These are phyloP conservation scores for Trichophyton schoenleinii DNA, from an alignment of 2,329 filamentous ascomycete species.

Conservation along the genomic window DNA sequence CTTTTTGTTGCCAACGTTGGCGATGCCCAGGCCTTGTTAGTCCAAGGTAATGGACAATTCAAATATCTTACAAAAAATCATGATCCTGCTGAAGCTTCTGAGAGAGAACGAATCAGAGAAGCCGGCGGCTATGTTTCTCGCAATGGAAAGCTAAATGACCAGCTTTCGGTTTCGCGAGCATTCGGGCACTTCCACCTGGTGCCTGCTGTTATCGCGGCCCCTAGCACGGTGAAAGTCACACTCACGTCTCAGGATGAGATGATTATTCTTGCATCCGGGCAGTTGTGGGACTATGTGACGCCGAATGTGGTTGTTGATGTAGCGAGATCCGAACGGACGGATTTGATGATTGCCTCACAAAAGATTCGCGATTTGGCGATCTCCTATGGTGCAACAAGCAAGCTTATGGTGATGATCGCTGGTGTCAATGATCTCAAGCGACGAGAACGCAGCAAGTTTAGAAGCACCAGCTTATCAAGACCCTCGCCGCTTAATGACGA, in stretches of 20 bases:
- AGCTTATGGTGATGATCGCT: slow-evolving; percentile 99
- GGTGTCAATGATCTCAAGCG: slow-evolving; percentile 84
- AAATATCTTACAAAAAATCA: slow-evolving; percentile 81
- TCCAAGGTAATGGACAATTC: slow-evolving; percentile 74
- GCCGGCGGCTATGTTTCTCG: slow-evolving; percentile 92
- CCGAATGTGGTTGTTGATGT: slow-evolving; percentile 87
- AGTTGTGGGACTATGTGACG: slow-evolving; percentile 89
- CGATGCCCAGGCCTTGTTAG: slow-evolving; percentile 88
- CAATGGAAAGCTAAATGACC: slow-evolving; percentile 84
- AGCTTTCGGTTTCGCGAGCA: slow-evolving; percentile 79
- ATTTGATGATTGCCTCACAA: slow-evolving; percentile 89
- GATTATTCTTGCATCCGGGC: slow-evolving; percentile 76
- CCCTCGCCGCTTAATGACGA: slow-evolving; percentile 57
- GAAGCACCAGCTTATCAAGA: slow-evolving; percentile 75
- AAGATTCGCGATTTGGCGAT: slow-evolving; percentile 91
- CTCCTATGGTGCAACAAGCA: slow-evolving; percentile 82
- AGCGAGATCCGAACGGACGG: slow-evolving; percentile 68
- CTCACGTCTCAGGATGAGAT: slow-evolving; percentile 86
- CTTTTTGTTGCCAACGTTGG: slow-evolving; percentile 92
- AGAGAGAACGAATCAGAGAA: slow-evolving; percentile 80
- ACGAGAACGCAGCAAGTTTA: slow-evolving; percentile 60
- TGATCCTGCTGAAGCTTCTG: slow-evolving; percentile 73
- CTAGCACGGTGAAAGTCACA: slow-evolving; percentile 64
- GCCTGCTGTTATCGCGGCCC: slow-evolving; percentile 83
- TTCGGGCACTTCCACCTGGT: slow-evolving; percentile 92